These are phyloP conservation scores for Pugionium cornutum DNA, from an alignment of 345 rosid species.

Conservation along the genomic window DNA sequence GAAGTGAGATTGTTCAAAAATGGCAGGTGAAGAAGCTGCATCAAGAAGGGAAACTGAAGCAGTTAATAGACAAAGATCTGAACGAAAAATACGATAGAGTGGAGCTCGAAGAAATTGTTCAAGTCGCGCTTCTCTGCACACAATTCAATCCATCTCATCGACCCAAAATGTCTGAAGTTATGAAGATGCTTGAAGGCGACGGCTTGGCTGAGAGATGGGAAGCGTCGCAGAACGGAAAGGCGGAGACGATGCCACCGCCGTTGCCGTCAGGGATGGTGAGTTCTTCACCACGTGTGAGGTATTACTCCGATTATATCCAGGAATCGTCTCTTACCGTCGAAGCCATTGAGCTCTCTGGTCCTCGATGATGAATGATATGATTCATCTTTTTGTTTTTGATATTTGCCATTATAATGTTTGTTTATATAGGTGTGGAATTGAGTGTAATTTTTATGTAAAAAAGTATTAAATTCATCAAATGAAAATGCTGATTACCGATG, in stretches of 20 bases:
- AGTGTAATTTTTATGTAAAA: too few species aligned
- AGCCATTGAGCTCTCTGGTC: constrained; percentile 98
- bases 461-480: too few species aligned
- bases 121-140: constrained; percentile 82
- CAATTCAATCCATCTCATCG: constrained; percentile 66
- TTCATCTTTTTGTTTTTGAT: too few species aligned
- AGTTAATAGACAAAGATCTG: constrained; percentile 79
- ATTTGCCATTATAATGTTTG: too few species aligned
- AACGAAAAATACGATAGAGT: constrained; percentile 58
- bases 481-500: too few species aligned
- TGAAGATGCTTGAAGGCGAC: constrained; percentile 84
- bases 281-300: constrained; percentile 36
- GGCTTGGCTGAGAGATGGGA: constrained; percentile 89
- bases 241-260: constrained; percentile 42
- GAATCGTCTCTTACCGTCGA: constrained; percentile 88
- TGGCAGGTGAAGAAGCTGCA: constrained; percentile 89
- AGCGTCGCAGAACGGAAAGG: constrained; percentile 55
- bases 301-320: constrained; percentile 77
- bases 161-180: constrained; percentile 79
- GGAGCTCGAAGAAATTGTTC: constrained; percentile 76
- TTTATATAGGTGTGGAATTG: too few species aligned
- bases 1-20: constrained; percentile 7
- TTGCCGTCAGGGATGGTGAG: constrained; percentile 35
- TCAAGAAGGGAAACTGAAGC: constrained; percentile 71
- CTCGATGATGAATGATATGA: constrained; percentile 69